These are phyloP conservation scores for Candida easanensis DNA, from an alignment of 805 yeast genomes.

Conservation along the genomic window DNA sequence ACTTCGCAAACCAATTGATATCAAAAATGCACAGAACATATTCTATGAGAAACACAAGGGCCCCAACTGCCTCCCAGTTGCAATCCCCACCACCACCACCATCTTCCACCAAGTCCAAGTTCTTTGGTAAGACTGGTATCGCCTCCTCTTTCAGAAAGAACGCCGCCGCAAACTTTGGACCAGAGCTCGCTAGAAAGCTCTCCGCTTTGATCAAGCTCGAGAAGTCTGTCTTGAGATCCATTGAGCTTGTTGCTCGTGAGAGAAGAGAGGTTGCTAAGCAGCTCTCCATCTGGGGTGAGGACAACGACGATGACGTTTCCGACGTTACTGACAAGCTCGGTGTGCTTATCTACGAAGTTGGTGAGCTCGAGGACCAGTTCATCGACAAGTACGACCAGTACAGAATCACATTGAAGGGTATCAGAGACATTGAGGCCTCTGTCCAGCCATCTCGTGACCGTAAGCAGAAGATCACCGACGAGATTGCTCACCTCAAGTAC, in stretches of 20 bases:
- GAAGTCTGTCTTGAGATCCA: constrained; percentile 90
- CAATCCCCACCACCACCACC: constrained; percentile 82
- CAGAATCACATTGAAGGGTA: constrained; percentile 90
- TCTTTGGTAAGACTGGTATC: constrained; percentile 73
- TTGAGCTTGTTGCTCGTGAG: constrained; percentile 91
- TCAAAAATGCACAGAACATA: constrained; percentile 77
- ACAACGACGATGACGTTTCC: constrained; percentile 93
- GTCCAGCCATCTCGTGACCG: constrained; percentile 99
- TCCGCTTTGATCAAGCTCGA: constrained; percentile 93
- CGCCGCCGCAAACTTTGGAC: constrained; percentile 91
- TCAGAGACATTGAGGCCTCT: constrained; percentile 95
- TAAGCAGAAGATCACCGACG: constrained; percentile 95
- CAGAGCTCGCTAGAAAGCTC: constrained; percentile 89
- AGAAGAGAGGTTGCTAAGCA: constrained; percentile 96
- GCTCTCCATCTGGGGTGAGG: constrained; percentile 96
- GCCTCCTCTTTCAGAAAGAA: constrained; percentile 71
- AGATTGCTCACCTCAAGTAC: constrained; percentile 96
- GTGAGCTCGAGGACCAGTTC: constrained; percentile 97
- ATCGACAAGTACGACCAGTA: constrained; percentile 98
- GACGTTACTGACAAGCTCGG: constrained; percentile 98
- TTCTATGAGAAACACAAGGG: constrained; percentile 73
- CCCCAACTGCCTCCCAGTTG: constrained; percentile 79
- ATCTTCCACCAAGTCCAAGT: constrained; percentile 66
- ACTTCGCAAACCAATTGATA: no score
- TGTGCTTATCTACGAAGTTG: constrained; percentile 91